A percentile compares a stretch with the other conserved stretches of the same genome.
These are phyloP conservation scores for Blepharisma japonicum DNA, from an alignment of 73 alveolate species.

Conservation along the genomic window DNA sequence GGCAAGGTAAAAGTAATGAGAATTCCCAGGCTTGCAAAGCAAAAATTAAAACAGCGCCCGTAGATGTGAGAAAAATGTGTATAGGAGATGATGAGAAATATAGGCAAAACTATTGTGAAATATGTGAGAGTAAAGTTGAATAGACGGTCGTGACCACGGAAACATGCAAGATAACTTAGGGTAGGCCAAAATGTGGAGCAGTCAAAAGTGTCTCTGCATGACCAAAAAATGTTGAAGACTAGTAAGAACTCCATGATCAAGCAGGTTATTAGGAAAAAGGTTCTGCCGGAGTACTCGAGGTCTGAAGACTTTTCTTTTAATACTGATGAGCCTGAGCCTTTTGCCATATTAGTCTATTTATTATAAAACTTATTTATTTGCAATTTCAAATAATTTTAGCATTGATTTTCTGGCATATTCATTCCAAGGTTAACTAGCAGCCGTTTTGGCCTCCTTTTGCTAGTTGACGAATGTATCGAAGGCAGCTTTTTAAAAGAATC, in stretches of 20 bases:
- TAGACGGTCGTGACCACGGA: constrained; percentile 26
- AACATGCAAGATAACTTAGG: not conserved
- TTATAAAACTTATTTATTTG: too few species aligned
- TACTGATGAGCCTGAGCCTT: too few species aligned
- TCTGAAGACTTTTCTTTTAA: too few species aligned
- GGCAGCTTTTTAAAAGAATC: too few species aligned
- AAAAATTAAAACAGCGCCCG: not conserved
- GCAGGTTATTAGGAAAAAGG: not conserved
- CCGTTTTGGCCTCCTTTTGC: too few species aligned
- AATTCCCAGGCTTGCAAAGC: not conserved
- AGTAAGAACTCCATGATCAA: constrained; percentile 15
- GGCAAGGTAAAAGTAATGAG: not conserved
- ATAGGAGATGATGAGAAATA: not conserved
- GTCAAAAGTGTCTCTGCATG: not conserved
- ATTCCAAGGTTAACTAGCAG: too few species aligned
- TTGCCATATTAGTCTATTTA: too few species aligned
- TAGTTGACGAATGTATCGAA: too few species aligned
- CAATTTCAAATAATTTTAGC: too few species aligned
- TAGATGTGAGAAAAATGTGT: not conserved
- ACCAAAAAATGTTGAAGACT: constrained; percentile 11
- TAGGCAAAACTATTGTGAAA: not conserved
- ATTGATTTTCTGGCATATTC: too few species aligned
- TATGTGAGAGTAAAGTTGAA: not conserved
- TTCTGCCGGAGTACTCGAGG: too few species aligned
- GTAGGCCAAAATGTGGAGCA: constrained; percentile 9